Evolutionary conservation across 2,329 filamentous ascomycete species (phyloP).

Genomic region (Clarireedia hainanense): DNA sequence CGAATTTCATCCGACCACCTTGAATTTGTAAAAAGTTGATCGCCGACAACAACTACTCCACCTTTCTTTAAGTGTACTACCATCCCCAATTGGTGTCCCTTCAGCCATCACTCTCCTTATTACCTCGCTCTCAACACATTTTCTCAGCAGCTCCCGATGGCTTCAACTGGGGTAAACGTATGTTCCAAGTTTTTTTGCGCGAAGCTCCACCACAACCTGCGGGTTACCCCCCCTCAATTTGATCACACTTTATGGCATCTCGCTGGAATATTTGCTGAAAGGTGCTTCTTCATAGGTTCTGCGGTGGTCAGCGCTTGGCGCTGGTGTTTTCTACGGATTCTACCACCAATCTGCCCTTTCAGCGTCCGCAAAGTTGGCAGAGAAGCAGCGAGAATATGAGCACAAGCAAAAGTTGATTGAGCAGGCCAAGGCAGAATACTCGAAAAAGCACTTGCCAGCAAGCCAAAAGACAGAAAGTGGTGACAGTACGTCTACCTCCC

Average conservation of each 20-base stretch:
- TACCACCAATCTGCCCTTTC: constrained; percentile 82
- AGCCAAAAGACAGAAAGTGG: constrained; percentile 31
- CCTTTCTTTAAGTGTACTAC: constrained; percentile 16
- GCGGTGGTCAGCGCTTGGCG: constrained; percentile 88
- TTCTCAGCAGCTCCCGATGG: constrained; percentile 21
- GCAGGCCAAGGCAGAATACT: constrained; percentile 85
- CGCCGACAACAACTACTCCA: constrained; percentile 12
- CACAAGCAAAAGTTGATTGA: constrained; percentile 88
- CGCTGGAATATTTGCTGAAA: background rate
- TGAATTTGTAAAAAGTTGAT: constrained; percentile 16
- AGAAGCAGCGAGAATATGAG: constrained; percentile 75
- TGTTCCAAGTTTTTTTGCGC: constrained; percentile 27
- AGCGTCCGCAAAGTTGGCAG: constrained; percentile 59
- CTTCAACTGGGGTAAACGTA: constrained; percentile 46
- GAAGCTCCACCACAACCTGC: background rate
- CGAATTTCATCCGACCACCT: constrained; percentile 16
- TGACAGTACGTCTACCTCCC: constrained; percentile 28
- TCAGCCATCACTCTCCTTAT: constrained; percentile 12
- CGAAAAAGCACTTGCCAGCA: constrained; percentile 61
- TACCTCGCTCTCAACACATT: constrained; percentile 8
- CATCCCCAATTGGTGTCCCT: constrained; percentile 24
- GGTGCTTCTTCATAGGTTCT: constrained; percentile 59
- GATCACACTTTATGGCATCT: background rate
- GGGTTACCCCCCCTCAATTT: background rate
- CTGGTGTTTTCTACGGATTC: constrained; percentile 92